A percentile compares a stretch with the other conserved stretches of the same genome.
These are phyloP conservation scores for Wickerhamomyces bovis DNA, from an alignment of 805 yeast species.

Conservation along the genomic window DNA sequence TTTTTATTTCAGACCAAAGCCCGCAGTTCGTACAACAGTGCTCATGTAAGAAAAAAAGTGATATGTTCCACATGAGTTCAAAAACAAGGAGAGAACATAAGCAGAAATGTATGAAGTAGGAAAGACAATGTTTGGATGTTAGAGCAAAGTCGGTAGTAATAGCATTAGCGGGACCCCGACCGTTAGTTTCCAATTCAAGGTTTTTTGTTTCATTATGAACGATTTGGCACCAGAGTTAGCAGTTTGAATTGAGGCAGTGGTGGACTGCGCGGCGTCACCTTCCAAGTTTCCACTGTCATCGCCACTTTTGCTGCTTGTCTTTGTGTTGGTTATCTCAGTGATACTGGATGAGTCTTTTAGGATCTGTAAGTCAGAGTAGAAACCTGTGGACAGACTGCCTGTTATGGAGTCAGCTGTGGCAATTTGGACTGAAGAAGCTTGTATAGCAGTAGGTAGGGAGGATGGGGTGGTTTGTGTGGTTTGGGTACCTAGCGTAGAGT, in stretches of 20 bases:
- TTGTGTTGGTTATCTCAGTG: conserved; percentile 7
- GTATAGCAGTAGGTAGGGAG: conserved; percentile 2
- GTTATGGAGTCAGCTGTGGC: conserved; percentile 9
- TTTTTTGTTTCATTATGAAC: neutral
- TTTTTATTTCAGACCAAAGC: no score
- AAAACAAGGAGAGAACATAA: neutral
- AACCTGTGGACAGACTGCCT: conserved; percentile 1
- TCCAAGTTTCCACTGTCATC: conserved; percentile 1
- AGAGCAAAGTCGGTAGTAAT: conserved; percentile 4
- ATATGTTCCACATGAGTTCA: neutral
- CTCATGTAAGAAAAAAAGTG: neutral
- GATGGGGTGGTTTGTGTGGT: no score
- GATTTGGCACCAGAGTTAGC: conserved; percentile 8
- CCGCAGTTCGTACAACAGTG: no score
- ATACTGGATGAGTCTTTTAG: conserved; percentile 5
- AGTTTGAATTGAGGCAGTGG: neutral
- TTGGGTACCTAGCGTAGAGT: neutral
- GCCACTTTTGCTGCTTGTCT: conserved; percentile 1
- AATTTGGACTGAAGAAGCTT: conserved; percentile 4
- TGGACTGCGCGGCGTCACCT: neutral
- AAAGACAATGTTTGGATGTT: neutral
- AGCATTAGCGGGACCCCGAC: conserved; percentile 9
- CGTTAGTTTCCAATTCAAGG: conserved; percentile 9
- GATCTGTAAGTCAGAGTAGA: conserved; percentile 2
- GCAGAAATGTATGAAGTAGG: neutral